These are phyloP conservation scores for Hyaloscypha hepaticicola DNA, from an alignment of 495 filamentous ascomycete species.

Conservation along the genomic window DNA sequence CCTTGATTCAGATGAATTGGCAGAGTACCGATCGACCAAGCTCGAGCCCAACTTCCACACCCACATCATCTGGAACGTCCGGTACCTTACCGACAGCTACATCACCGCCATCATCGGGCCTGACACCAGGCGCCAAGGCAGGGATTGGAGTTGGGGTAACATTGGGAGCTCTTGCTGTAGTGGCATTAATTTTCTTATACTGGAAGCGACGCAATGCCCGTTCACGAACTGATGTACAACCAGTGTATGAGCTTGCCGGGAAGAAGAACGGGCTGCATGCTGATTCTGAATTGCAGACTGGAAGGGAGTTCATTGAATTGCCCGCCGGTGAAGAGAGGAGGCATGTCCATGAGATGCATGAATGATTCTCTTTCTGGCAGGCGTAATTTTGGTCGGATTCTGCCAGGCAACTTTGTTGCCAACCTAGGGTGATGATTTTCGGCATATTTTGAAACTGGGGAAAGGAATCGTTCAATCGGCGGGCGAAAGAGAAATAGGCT, in stretches of 20 bases:
- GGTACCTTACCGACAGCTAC: not conserved
- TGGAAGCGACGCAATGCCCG: not conserved
- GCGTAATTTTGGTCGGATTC: no score
- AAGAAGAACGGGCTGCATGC: not conserved
- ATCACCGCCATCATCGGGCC: not conserved
- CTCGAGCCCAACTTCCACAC: not conserved
- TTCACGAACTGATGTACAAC: not conserved
- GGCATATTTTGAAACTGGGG: no score
- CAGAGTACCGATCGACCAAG: conserved; percentile 7
- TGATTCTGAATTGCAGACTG: not conserved
- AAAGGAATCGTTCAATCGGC: no score
- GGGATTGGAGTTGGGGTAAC: conserved; percentile 12
- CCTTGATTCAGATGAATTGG: conserved; percentile 17
- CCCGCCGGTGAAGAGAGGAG: no score
- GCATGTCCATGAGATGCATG: no score
- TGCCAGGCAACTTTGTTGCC: no score
- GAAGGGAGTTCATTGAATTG: no score
- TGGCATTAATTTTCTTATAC: not conserved
- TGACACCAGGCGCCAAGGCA: conserved; percentile 6
- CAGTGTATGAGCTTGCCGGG: not conserved
- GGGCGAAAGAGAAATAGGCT: no score
- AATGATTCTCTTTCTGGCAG: no score
- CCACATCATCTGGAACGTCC: not conserved
- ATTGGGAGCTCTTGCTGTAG: conserved; percentile 1
- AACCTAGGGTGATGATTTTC: no score